phyloP scores from a whole-genome alignment of 805 yeast species.

The Debaryomyces tyrocola region DNA sequence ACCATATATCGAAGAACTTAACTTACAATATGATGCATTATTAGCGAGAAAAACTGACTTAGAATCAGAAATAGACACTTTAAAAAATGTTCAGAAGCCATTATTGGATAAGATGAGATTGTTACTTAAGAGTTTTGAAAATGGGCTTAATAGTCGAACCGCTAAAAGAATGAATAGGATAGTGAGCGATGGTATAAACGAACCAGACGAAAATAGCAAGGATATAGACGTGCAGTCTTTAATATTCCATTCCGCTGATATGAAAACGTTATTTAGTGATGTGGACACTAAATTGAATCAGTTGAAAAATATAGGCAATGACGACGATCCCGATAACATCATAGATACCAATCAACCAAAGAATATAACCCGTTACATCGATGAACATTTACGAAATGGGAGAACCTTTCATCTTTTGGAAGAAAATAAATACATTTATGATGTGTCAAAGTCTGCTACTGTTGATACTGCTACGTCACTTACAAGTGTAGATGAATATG shows the following conservation, averaged over 20 bases:
- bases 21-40: conserved; percentile 20
- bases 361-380: conserved; percentile 15
- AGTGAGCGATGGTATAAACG: conserved; percentile 8
- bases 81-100: conserved; percentile 34
- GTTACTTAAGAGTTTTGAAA: conserved; percentile 22
- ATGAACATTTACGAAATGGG: conserved; percentile 20
- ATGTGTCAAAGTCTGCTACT: conserved; percentile 20
- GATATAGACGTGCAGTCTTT: conserved; percentile 12
- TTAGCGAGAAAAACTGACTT: conserved; percentile 11
- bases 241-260: conserved; percentile 19
- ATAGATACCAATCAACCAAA: conserved; percentile 1
- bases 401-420: conserved; percentile 18
- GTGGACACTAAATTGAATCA: conserved; percentile 14
- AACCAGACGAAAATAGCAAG: conserved; percentile 3
- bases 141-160: conserved; percentile 12
- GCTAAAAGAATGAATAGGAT: conserved; percentile 13
- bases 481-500: conserved; percentile 30
- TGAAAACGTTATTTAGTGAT: conserved; percentile 18
- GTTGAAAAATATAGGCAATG: conserved; percentile 4
- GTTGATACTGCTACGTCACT: conserved; percentile 14
- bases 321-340: conserved; percentile 3
- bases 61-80: conserved; percentile 20
- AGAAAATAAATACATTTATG: conserved; percentile 22
- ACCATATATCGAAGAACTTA: conserved; percentile 19
- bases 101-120: conserved; percentile 32